Base-by-base conservation (phyloP, 1,284 basidiomycete genomes). In the Xerocomus nothofagi region DNA sequence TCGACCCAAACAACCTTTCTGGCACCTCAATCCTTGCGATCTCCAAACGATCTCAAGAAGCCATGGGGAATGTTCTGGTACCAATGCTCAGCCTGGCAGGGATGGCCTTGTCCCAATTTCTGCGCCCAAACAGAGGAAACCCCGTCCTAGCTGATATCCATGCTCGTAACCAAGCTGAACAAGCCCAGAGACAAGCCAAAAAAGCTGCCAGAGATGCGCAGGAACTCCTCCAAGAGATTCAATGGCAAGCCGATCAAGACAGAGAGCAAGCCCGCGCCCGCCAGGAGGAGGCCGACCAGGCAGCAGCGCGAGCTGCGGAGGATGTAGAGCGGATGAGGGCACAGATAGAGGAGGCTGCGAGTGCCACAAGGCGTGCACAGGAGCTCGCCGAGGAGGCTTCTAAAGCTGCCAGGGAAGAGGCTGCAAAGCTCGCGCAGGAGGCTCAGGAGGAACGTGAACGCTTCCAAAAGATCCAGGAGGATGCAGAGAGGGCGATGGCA, bases 61-160 rank as follows among this genome's bases (percentile, higher is more conserved):
- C n/a, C n/a, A n/a, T n/a, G n/a, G n/a, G n/a, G n/a, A n/a, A n/a
- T n/a, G n/a, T n/a, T 11, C 26, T 27, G 5, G 10, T 2, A 26
- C n/a, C n/a, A 8, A 26, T 26, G 24, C 26, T 27, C 26, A n/a
- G n/a, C n/a, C n/a, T n/a, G n/a, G n/a, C n/a, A n/a, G n/a, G n/a
- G n/a, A n/a, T n/a, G n/a, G n/a, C 9, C 2, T 27, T 4, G 9
- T 27, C 37, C 1, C 45, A n/a, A n/a, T n/a, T n/a, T n/a, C n/a
- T n/a, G n/a, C n/a, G 34, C 8, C 62, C 60, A 14, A 41, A 44
- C 7, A 15, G 2, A 0, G 29, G 23, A 6, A 64, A 62, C n/a
- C 63, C 65, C 2, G 56, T 53, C 12, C 1, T 62, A 5, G 29
- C 14, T 0, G 50, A 49, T 0, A 66, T 64, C 17, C 1, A 54